phyloP scores from a whole-genome alignment of 495 filamentous ascomycete species.

The Penicillium crystallinum region DNA sequence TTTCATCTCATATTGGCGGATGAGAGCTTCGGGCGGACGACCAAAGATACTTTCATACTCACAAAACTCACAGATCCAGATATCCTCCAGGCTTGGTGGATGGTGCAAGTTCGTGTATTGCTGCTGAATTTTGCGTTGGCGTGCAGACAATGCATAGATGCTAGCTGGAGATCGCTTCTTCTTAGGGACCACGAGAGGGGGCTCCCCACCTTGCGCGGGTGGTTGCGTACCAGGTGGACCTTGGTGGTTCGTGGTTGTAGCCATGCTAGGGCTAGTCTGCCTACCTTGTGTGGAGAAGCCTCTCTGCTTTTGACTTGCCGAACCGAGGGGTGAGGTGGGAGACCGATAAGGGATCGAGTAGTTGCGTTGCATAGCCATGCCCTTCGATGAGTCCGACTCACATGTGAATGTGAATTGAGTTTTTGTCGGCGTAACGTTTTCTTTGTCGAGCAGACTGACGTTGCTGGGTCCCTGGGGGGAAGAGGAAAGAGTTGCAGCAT shows the following conservation, averaged over 20 bases:
- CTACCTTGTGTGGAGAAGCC: constrained; percentile 54
- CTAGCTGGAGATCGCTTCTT: constrained; percentile 52
- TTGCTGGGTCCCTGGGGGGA: constrained; percentile 63
- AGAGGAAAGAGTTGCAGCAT: constrained; percentile 65
- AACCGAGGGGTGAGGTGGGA: constrained; percentile 27
- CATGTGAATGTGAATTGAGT: constrained; percentile 92
- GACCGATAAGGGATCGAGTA: constrained; percentile 30
- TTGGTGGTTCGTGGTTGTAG: constrained; percentile 29
- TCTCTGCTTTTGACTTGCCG: constrained; percentile 28
- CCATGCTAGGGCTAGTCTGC: constrained; percentile 55
- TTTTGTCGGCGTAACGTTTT: constrained; percentile 57
- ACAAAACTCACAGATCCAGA: constrained; percentile 94
- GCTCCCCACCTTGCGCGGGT: constrained; percentile 35
- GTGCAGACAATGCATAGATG: constrained; percentile 58
- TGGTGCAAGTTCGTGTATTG: constrained; percentile 72
- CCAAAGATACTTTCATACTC: constrained; percentile 87
- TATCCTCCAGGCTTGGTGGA: constrained; percentile 65
- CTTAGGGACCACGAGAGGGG: constrained; percentile 42
- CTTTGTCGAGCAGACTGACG: constrained; percentile 68
- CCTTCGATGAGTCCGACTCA: constrained; percentile 65
- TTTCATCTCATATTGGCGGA: constrained; percentile 90
- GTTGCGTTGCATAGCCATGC: constrained; percentile 50
- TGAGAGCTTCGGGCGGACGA: constrained; percentile 71
- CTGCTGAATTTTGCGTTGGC: constrained; percentile 63
- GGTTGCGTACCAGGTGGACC: constrained; percentile 23